Conservation (phyloP, 352 stramenopile genomes). For the Pythium aquatile region DNA sequence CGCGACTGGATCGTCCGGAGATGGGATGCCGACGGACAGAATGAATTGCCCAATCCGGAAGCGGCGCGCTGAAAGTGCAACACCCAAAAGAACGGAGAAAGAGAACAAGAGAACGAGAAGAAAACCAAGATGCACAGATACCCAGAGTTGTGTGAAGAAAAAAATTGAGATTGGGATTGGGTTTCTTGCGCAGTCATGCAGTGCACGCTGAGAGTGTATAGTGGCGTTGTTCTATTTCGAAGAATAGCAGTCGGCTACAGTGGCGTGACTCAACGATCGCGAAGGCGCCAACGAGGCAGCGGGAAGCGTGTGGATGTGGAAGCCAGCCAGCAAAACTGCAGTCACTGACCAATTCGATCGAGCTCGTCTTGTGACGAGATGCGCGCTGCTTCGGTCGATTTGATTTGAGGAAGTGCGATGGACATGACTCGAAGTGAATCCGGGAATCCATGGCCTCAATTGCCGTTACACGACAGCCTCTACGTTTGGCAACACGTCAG, state of each 20-base stretch:
- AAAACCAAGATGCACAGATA: too few species aligned
- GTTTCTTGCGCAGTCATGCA: neutral
- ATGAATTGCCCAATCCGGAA: neutral
- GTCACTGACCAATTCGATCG: neutral
- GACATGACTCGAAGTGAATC: too few species aligned
- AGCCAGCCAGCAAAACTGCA: neutral
- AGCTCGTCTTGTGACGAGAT: neutral
- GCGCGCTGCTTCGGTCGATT: neutral
- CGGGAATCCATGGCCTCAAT: too few species aligned
- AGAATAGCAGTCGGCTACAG: neutral
- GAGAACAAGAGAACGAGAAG: neutral
- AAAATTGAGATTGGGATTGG: neutral
- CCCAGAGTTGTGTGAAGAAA: too few species aligned
- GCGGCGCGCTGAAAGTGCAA: neutral
- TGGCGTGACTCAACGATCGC: slow-evolving; percentile 3
- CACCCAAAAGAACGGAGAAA: slow-evolving; percentile 4
- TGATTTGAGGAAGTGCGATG: neutral
- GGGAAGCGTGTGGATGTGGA: neutral
- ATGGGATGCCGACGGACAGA: neutral
- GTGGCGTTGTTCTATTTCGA: slow-evolving; percentile 3
- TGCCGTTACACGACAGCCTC: too few species aligned
- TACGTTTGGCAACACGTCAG: neutral
- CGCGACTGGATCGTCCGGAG: neutral
- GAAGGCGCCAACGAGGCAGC: neutral
- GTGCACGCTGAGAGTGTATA: neutral